A percentile compares a stretch with the other conserved stretches of the same genome.
phyloP scores from a whole-genome alignment of 768 basidiomycete genomes.

The Russula griseocarnosa region DNA sequence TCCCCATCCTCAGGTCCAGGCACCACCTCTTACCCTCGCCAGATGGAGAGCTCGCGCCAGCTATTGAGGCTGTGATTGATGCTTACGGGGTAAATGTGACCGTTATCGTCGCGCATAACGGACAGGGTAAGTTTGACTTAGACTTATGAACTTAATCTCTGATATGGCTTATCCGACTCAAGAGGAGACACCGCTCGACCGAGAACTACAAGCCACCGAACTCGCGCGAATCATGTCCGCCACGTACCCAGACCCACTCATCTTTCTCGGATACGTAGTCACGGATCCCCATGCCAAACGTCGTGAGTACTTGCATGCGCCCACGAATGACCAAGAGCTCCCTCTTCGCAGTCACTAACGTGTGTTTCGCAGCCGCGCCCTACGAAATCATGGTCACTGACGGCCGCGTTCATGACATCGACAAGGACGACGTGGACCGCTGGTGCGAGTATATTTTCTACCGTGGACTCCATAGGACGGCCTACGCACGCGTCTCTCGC shows the following conservation, averaged over 20 bases:
- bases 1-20: slow-evolving; percentile 81
- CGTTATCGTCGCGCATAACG: slow-evolving; percentile 88
- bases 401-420: slow-evolving; percentile 76
- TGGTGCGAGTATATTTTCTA: slow-evolving; percentile 94
- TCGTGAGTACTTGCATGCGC: slow-evolving; percentile 45
- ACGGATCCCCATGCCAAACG: slow-evolving; percentile 58
- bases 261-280: slow-evolving; percentile 81
- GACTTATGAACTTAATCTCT: not conserved
- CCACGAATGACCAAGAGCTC: not conserved
- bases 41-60: slow-evolving; percentile 79
- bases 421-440: slow-evolving; percentile 63
- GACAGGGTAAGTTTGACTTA: slow-evolving; percentile 57
- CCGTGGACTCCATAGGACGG: slow-evolving; percentile 70
- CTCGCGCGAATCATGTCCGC: slow-evolving; percentile 74
- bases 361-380: slow-evolving; percentile 52
- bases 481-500: slow-evolving; percentile 80
- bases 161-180: slow-evolving; percentile 6
- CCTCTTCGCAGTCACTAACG: not conserved
- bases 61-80: slow-evolving; percentile 81
- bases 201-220: slow-evolving; percentile 78
- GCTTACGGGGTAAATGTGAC: slow-evolving; percentile 73
- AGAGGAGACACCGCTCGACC: slow-evolving; percentile 89
- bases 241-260: slow-evolving; percentile 64
- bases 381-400: slow-evolving; percentile 75
- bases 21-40: slow-evolving; percentile 89